phyloP scores from a whole-genome alignment of 352 stramenopile genomes.

The Phytophthora citrophthora region DNA sequence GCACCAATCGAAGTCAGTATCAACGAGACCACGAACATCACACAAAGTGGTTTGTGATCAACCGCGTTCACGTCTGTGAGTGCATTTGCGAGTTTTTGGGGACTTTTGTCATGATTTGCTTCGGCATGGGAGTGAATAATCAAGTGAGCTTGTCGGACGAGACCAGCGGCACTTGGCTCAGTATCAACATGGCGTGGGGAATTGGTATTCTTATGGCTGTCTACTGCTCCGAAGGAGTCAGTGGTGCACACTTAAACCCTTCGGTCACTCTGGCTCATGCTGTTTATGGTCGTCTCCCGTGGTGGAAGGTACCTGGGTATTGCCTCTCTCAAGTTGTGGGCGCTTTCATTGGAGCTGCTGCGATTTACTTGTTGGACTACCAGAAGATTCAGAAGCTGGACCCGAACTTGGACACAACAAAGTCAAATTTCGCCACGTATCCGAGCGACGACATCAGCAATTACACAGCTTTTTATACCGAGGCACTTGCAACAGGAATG shows the following conservation, averaged over 20 bases:
- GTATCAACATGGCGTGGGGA: constrained; percentile 28
- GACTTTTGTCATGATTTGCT: constrained; percentile 33
- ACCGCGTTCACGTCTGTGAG: constrained; percentile 15
- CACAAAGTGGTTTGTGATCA: constrained; percentile 25
- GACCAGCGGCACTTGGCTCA: constrained; percentile 26
- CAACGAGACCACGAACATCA: constrained; percentile 14
- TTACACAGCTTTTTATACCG: constrained; percentile 26
- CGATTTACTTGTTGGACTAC: constrained; percentile 26
- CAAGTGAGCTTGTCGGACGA: constrained; percentile 16
- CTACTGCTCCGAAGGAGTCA: constrained; percentile 27
- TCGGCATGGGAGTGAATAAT: constrained; percentile 33
- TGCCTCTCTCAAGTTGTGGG: constrained; percentile 20
- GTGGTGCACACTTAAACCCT: constrained; percentile 19
- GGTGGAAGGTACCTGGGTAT: constrained; percentile 31
- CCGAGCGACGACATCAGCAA: constrained; percentile 28
- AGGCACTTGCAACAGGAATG: constrained; percentile 19
- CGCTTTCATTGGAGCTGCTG: constrained; percentile 18
- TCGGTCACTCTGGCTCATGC: constrained; percentile 15
- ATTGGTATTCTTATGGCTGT: constrained; percentile 28
- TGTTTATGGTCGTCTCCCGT: constrained; percentile 20
- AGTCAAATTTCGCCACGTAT: constrained; percentile 26
- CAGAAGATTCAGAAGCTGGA: constrained; percentile 25
- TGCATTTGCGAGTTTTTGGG: constrained; percentile 21
- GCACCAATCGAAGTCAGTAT: constrained; percentile 1
- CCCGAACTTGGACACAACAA: constrained; percentile 14